Conservation (phyloP, 352 stramenopile genomes). For the Phytopythium helicoides region DNA sequence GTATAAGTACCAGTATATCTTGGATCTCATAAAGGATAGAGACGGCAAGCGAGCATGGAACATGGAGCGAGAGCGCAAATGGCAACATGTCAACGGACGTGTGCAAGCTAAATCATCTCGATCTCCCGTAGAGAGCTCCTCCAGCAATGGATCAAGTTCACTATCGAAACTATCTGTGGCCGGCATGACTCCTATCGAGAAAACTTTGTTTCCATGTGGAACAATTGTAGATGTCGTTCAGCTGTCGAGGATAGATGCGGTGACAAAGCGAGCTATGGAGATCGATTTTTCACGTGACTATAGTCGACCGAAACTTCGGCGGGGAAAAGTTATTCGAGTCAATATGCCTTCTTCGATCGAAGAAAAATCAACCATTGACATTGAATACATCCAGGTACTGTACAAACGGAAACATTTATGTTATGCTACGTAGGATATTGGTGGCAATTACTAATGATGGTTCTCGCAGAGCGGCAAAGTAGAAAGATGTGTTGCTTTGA, state of each 20-base stretch:
- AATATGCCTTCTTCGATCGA: slow-evolving; percentile 16
- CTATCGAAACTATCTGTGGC: not conserved
- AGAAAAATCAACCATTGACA: slow-evolving; percentile 31
- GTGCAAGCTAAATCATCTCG: slow-evolving; percentile 5
- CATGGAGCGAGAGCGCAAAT: slow-evolving; percentile 34
- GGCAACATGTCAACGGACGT: slow-evolving; percentile 8
- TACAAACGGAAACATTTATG: no score
- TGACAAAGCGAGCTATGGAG: slow-evolving; percentile 9
- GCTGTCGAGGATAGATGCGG: not conserved
- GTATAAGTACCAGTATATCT: slow-evolving; percentile 73
- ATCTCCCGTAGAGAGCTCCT: not conserved
- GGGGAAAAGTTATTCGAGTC: slow-evolving; percentile 24
- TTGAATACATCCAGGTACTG: slow-evolving; percentile 46
- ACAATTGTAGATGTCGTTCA: slow-evolving; percentile 27
- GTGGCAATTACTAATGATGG: slow-evolving; percentile 2
- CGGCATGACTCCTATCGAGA: slow-evolving; percentile 18
- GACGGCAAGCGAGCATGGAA: slow-evolving; percentile 63
- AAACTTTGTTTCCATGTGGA: slow-evolving; percentile 42
- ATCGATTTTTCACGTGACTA: slow-evolving; percentile 12
- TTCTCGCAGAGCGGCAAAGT: not conserved
- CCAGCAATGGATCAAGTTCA: not conserved
- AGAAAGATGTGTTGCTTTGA: not conserved
- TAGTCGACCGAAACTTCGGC: slow-evolving; percentile 6
- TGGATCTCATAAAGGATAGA: slow-evolving; percentile 64
- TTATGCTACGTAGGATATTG: no score